These are phyloP conservation scores for Melocanna baccifera DNA, from an alignment of 176 grass and related monocot genomes.

Conservation along the genomic window DNA sequence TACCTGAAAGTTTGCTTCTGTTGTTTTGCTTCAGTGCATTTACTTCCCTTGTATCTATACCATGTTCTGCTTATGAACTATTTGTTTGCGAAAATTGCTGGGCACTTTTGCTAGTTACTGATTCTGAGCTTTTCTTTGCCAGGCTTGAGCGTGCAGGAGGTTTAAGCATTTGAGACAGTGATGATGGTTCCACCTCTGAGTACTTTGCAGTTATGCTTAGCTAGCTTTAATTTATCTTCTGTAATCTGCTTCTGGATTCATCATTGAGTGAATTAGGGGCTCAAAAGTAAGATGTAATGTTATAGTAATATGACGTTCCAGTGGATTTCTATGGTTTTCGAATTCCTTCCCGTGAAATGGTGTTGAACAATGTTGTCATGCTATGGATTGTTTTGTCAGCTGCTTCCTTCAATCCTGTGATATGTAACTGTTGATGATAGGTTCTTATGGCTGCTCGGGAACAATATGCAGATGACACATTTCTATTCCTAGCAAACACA, in stretches of 20 bases:
- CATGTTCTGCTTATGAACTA: not conserved
- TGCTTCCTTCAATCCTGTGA: not conserved
- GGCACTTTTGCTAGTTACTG: not conserved
- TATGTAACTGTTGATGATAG: not conserved
- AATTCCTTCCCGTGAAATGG: not conserved
- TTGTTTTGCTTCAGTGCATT: not conserved
- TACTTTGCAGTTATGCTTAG: not conserved
- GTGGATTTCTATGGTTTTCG: not conserved
- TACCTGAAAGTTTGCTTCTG: not conserved
- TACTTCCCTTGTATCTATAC: not conserved
- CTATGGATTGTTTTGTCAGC: not conserved
- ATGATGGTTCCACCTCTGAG: not conserved
- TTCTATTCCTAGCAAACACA: no score
- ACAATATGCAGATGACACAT: no score
- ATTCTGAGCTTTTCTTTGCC: slow-evolving; percentile 10
- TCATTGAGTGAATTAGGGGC: not conserved
- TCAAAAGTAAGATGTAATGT: not conserved
- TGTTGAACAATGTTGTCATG: not conserved
- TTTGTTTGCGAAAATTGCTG: not conserved
- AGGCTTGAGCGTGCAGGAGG: slow-evolving; percentile 52
- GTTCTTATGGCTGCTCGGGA: no score
- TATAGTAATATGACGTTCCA: not conserved
- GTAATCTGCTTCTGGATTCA: not conserved
- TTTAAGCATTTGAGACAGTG: slow-evolving; percentile 6
- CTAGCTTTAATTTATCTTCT: not conserved